Evolutionary conservation across 306 rosid species (phyloP).

Genomic region (Castanea mollissima): DNA sequence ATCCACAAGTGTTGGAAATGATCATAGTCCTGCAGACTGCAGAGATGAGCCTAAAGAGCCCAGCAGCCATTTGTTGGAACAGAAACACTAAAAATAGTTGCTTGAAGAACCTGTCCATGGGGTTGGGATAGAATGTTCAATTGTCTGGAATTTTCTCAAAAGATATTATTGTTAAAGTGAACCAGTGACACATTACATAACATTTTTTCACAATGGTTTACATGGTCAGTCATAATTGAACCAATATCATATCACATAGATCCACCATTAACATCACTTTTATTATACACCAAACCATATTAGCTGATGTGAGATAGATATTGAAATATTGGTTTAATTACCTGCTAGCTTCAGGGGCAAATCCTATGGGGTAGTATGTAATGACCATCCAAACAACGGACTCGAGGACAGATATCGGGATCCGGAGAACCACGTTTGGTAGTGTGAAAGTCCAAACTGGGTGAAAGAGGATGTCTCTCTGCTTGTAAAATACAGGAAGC

Average conservation of each 20-base stretch:
- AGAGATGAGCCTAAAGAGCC: conserved; percentile 74
- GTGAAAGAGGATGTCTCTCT: conserved; percentile 85
- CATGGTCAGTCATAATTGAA: too few relatives aligned
- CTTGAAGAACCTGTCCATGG: conserved; percentile 75
- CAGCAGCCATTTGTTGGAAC: conserved; percentile 90
- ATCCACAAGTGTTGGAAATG: conserved; percentile 90
- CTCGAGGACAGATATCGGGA: conserved; percentile 70
- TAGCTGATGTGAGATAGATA: background rate
- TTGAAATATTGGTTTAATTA: background rate
- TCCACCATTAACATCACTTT: too few relatives aligned
- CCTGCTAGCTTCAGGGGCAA: conserved; percentile 64
- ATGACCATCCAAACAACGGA: conserved; percentile 49
- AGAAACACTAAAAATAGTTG: conserved; percentile 70
- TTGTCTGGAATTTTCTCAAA: background rate
- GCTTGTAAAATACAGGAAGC: conserved; percentile 91
- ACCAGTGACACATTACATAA: too few relatives aligned
- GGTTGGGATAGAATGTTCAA: background rate
- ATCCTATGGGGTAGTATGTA: conserved; percentile 52
- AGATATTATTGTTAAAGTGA: too few relatives aligned
- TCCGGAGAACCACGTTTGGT: conserved; percentile 55
- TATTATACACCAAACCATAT: background rate
- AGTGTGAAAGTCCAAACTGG: conserved; percentile 91
- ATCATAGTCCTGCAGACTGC: conserved; percentile 87
- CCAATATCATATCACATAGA: too few relatives aligned
- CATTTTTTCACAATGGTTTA: too few relatives aligned